Evolutionary conservation across 2,329 filamentous ascomycete species (phyloP), one percentile per base, ranked within the genome.

Genomic region (Cladosporium sphaerospermum): DNA sequence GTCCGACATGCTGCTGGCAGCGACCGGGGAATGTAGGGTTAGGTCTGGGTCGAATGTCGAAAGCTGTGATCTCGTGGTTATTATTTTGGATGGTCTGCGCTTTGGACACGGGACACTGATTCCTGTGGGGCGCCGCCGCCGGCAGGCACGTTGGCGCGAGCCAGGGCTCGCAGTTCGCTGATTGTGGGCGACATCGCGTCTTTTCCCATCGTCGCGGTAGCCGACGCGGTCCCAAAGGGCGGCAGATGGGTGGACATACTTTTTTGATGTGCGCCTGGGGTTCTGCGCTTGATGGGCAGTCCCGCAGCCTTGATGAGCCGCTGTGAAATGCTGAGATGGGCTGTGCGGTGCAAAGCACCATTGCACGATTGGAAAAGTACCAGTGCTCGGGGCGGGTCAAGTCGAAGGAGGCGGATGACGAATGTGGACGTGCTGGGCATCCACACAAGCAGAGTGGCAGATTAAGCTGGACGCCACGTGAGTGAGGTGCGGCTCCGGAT

Each of bases 21-120:
- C 73, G 62, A 77, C 11, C 42, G 74, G 57, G 75, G 74, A 56
- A 28, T 28, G 73, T 76, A 13, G 75, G 77, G 5, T 69, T 67
- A 50, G 59, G 59, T 45, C 23, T 28, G 23, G 23, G 23, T 28
- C 23, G 23, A 28, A 28, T 7, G 58, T 57, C 45, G 72, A 71
- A 47, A 73, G 67, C 57, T 72, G 68, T 54, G 75, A 67, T 47
- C 68, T 64, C 33, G 62, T 57, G n/a, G 67, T 61, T n/a, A 61
- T 55, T 57, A 71, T 75, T 59, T 61, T 66, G 52, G 68, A 68
- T 2, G 66, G 59, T 43, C 68, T 68, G 58, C 51, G 44, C 45
- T 53, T 53, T 53, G 43, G 39, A 53, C 51, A 47, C 51, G 51
- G 44, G 33, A 47, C 51, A 47, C 36, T 40, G 37, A 28, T 53